Base-by-base conservation (phyloP, 208 protist species). In the Leishmania amazonensis region DNA sequence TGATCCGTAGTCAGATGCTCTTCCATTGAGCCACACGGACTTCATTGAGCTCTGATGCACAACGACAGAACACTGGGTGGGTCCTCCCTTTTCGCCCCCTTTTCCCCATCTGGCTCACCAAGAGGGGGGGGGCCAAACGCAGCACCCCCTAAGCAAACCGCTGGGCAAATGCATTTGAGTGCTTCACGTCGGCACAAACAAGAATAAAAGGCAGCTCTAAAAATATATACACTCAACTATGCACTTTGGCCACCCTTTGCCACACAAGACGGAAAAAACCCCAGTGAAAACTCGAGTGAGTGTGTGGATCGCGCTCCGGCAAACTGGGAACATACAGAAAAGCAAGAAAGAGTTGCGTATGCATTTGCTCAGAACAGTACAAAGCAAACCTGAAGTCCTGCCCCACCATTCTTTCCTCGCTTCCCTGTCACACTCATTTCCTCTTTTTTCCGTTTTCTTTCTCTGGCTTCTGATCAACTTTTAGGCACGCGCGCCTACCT, bases 1-100 rank as follows among this genome's bases (percentile, higher is more conserved):
- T 95, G 91, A 95, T 95, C 91, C 91, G 91, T 95, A 95, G 91
- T 95, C 91, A 95, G 89, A 93, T 95, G 91, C 91, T 95, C 91
- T 95, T 95, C 91, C 91, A 92, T 95, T 95, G 91, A 95, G 91
- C 91, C 91, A 95, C 91, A 92, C 91, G 91, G 91, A 95, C 91
- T 76, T 76, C 49, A 15, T 0, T 3, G 0, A 0, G 11, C 11
- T 4, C 1, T 21, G 17, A 1, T 0, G 15, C 0, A 54, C 1
- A 5, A 5, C 0, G 3, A 21, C 51, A 6, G 8, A 0, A 54
- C 15, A 54, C 13, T 0, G 17, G 1, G 0, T 0, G 0, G 45
- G 9, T 17, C 53, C 53, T 57, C 21, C 0, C 17, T 1, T 57
- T 62, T n/a, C 3, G 3, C 51, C 51, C 2, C 15, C 0, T 54